Percentiles rank a stretch among this genome's conserved stretches.
These are phyloP conservation scores for Diospyros kaki DNA, from an alignment of 148 eudicot species.

Conservation along the genomic window DNA sequence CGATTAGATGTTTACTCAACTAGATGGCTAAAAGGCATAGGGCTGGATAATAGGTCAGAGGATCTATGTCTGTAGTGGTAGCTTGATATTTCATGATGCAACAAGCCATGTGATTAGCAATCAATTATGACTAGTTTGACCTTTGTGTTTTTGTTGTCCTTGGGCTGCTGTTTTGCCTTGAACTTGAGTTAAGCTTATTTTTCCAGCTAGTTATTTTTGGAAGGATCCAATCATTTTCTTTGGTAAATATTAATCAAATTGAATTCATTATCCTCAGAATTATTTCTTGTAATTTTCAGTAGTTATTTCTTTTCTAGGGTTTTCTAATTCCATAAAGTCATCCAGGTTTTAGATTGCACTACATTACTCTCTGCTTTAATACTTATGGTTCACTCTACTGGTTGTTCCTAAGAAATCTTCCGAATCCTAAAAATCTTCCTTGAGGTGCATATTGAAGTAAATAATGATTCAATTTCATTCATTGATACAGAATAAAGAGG, in stretches of 20 bases:
- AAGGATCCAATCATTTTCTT: background rate
- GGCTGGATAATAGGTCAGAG: background rate
- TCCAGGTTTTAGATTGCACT: background rate
- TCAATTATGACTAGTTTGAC: background rate
- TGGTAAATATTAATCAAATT: background rate
- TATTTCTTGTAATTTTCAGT: background rate
- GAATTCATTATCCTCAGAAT: background rate
- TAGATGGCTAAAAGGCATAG: background rate
- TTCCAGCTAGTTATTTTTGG: conserved; percentile 1
- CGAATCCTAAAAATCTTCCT: background rate
- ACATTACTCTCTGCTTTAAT: background rate
- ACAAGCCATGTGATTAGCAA: background rate
- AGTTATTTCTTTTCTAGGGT: background rate
- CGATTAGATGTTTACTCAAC: background rate
- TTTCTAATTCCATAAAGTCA: conserved; percentile 1
- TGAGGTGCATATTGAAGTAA: background rate
- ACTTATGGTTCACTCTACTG: background rate
- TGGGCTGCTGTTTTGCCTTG: background rate
- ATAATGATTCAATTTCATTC: background rate
- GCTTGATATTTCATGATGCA: background rate
- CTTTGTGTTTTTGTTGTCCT: background rate
- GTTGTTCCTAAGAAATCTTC: background rate
- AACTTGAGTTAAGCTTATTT: background rate
- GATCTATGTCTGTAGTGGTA: background rate
- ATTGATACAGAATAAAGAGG: conserved; percentile 50